A percentile compares a stretch with the other conserved stretches of the same genome.
These are phyloP conservation scores for Xylaria sp. DNA, from an alignment of 495 filamentous ascomycete genomes.

Conservation along the genomic window DNA sequence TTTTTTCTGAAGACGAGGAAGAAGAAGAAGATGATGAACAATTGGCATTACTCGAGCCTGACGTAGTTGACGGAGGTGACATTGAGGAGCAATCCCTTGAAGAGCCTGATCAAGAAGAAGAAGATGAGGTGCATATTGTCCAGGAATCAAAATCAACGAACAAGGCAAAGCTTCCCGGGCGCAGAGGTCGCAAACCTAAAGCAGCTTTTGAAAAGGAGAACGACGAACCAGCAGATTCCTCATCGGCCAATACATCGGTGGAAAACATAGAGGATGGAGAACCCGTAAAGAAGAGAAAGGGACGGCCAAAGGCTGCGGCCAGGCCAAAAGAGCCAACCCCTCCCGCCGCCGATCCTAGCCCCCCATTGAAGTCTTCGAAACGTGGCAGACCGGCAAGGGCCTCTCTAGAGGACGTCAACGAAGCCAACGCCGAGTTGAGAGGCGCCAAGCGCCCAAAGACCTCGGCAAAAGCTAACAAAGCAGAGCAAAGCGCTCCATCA, in stretches of 20 bases:
- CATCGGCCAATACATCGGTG: slow-evolving; percentile 28
- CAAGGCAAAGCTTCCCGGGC: slow-evolving; percentile 33
- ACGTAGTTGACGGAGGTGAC: slow-evolving; percentile 37
- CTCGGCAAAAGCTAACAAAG: slow-evolving; percentile 29
- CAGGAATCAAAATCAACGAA: slow-evolving; percentile 30
- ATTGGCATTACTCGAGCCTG: slow-evolving; percentile 46
- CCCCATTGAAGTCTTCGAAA: slow-evolving; percentile 33
- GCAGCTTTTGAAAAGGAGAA: slow-evolving; percentile 30
- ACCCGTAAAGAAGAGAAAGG: slow-evolving; percentile 41
- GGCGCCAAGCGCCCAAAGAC: slow-evolving; percentile 38
- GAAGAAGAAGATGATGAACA: slow-evolving; percentile 37
- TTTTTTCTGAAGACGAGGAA: slow-evolving; percentile 35
- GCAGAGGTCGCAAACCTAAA: slow-evolving; percentile 42
- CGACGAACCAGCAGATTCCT: slow-evolving; percentile 31
- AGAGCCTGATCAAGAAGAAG: slow-evolving; percentile 39
- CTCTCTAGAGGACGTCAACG: slow-evolving; percentile 30
- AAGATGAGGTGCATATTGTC: slow-evolving; percentile 28
- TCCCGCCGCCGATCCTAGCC: slow-evolving; percentile 27
- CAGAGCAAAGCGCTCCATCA: slow-evolving; percentile 22
- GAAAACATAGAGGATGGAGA: slow-evolving; percentile 36
- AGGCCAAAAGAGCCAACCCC: slow-evolving; percentile 30
- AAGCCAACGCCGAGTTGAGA: slow-evolving; percentile 34
- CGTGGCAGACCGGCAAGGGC: slow-evolving; percentile 34
- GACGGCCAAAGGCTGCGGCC: slow-evolving; percentile 37
- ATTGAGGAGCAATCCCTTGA: slow-evolving; percentile 27